A percentile compares a stretch with the other conserved stretches of the same genome.
Evolutionary conservation across 2,329 filamentous ascomycete species (phyloP).

Genomic region (Elsinoe perseae): DNA sequence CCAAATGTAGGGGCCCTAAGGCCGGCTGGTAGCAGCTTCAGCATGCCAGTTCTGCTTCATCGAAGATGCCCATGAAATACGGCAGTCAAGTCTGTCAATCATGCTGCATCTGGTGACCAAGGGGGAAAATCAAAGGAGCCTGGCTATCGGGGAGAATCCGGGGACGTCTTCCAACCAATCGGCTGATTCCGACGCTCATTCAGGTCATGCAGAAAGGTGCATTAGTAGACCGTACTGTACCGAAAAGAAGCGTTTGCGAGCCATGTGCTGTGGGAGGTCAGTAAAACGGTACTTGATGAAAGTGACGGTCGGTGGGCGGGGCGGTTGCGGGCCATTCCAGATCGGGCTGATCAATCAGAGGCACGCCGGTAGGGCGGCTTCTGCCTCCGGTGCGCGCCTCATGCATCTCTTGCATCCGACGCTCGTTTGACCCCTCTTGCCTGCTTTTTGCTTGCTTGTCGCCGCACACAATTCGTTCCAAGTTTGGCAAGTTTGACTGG

Average conservation of each 20-base stretch:
- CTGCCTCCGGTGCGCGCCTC: background rate
- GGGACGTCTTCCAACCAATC: constrained; percentile 2
- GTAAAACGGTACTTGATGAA: background rate
- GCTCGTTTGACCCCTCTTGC: background rate
- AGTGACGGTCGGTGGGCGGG: constrained; percentile 10
- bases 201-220: background rate
- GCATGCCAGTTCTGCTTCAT: background rate
- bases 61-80: background rate
- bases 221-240: background rate
- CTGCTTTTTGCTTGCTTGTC: background rate
- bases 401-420: constrained; percentile 11
- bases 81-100: background rate
- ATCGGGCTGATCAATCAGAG: background rate
- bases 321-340: background rate
- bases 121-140: background rate
- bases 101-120: background rate
- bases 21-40: background rate
- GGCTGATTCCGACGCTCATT: background rate
- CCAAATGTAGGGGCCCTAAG: background rate
- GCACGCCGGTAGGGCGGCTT: background rate
- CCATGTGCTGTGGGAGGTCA: constrained; percentile 4
- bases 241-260: background rate
- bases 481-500: background rate
- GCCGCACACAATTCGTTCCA: background rate
- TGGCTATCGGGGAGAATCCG: constrained; percentile 1